A percentile compares a stretch with the other conserved stretches of the same genome.
phyloP scores from a whole-genome alignment of 2,329 filamentous ascomycete genomes.

The Talaromyces sp. region DNA sequence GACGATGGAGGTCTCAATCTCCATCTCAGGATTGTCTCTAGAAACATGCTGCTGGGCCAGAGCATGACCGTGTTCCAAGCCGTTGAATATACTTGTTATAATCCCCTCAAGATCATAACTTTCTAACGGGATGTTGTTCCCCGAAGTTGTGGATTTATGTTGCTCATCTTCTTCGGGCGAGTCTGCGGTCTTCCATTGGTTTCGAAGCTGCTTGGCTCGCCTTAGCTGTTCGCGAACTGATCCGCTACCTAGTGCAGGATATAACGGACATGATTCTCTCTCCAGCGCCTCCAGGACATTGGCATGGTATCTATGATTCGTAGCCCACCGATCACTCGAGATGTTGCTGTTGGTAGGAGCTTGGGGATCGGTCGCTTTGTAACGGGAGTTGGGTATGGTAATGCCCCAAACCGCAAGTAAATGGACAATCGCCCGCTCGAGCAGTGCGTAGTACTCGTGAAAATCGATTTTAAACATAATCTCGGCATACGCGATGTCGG shows the following conservation, averaged over 20 bases:
- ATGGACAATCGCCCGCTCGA: slow-evolving; percentile 65
- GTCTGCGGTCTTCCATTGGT: slow-evolving; percentile 15
- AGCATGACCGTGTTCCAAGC: slow-evolving; percentile 54
- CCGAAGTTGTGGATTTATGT: not conserved
- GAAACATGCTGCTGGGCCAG: slow-evolving; percentile 48
- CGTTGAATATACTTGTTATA: slow-evolving; percentile 52
- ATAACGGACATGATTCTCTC: slow-evolving; percentile 52
- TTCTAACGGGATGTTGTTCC: slow-evolving; percentile 35
- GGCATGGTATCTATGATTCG: slow-evolving; percentile 60
- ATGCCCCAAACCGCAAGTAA: slow-evolving; percentile 61
- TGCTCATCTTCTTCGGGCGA: slow-evolving; percentile 9
- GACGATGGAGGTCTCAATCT: not conserved
- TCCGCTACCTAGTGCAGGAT: slow-evolving; percentile 50
- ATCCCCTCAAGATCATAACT: slow-evolving; percentile 60
- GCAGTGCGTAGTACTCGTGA: slow-evolving; percentile 68
- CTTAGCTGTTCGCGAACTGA: slow-evolving; percentile 53
- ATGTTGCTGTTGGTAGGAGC: slow-evolving; percentile 12
- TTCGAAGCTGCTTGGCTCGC: slow-evolving; percentile 12
- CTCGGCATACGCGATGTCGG: slow-evolving; percentile 42
- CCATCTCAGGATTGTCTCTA: slow-evolving; percentile 18
- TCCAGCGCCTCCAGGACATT: slow-evolving; percentile 63
- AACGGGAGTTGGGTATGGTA: slow-evolving; percentile 37
- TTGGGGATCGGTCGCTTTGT: slow-evolving; percentile 12
- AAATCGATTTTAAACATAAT: slow-evolving; percentile 75
- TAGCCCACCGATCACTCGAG: slow-evolving; percentile 8